Conservation (phyloP, 2,329 filamentous ascomycete species). For the Ophiostoma tasmaniense region DNA sequence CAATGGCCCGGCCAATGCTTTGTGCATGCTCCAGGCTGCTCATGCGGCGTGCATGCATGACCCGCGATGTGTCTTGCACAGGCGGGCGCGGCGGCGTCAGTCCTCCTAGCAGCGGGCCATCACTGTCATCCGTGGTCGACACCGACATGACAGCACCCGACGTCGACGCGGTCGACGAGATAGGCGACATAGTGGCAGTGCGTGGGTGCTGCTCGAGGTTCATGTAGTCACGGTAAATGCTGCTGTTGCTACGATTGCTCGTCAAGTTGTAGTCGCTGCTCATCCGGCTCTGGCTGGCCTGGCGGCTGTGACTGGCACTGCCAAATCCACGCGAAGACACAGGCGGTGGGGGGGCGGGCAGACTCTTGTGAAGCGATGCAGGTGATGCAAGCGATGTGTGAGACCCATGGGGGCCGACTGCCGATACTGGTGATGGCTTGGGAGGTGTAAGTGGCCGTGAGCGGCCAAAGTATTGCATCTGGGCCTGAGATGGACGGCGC, state of each 20-base stretch:
- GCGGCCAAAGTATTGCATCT: not conserved
- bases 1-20: constrained; percentile 11
- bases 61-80: constrained; percentile 2
- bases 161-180: not conserved
- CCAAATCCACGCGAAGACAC: not conserved
- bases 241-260: constrained; percentile 28
- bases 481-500: constrained; percentile 8
- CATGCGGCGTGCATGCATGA: constrained; percentile 6
- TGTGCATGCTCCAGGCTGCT: constrained; percentile 5
- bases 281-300: constrained; percentile 22
- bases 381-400: not conserved
- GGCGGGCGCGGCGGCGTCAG: constrained; percentile 40
- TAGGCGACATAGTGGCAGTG: not conserved
- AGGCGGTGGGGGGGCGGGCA: constrained; percentile 14
- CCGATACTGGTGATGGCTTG: constrained; percentile 1
- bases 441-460: constrained; percentile 13
- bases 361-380: constrained; percentile 15
- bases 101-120: constrained; percentile 38
- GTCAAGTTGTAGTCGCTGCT: constrained; percentile 16
- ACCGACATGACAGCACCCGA: not conserved
- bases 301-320: constrained; percentile 20
- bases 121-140: constrained; percentile 25
- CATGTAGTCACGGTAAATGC: constrained; percentile 14
- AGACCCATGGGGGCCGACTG: not conserved
- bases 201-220: not conserved